phyloP scores from a whole-genome alignment of 345 rosid genomes.

The Rhizophora apiculata region DNA sequence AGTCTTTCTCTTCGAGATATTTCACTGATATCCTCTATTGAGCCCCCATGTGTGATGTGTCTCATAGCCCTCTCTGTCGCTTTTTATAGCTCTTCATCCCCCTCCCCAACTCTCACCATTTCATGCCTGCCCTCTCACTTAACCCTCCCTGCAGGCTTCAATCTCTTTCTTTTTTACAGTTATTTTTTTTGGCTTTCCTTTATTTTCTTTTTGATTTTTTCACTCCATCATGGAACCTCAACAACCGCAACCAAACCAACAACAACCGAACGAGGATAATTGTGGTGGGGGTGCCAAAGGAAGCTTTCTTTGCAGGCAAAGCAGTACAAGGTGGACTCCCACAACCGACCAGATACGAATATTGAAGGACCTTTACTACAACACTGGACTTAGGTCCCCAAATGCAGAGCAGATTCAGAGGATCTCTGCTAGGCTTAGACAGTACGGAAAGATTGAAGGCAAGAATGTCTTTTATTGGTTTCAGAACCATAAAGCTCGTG shows the following conservation, averaged over 20 bases:
- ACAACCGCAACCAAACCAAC: slow-evolving; percentile 27
- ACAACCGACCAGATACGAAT: slow-evolving; percentile 84
- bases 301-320: slow-evolving; percentile 71
- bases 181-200: slow-evolving; percentile 21
- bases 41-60: slow-evolving; percentile 22
- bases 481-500: slow-evolving; percentile 98
- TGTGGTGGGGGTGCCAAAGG: slow-evolving; percentile 36
- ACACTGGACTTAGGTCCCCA: slow-evolving; percentile 82
- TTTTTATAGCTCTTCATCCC: slow-evolving; percentile 14
- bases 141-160: neutral
- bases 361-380: slow-evolving; percentile 93
- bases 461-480: slow-evolving; percentile 98
- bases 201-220: slow-evolving; percentile 23
- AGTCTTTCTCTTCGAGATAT: slow-evolving; percentile 70
- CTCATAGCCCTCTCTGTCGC: neutral
- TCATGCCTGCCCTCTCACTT: slow-evolving; percentile 15
- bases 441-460: slow-evolving; percentile 93
- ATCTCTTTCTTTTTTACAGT: slow-evolving; percentile 13
- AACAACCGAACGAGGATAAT: slow-evolving; percentile 40
- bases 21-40: slow-evolving; percentile 47
- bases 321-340: slow-evolving; percentile 94
- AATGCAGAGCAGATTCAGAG: slow-evolving; percentile 88
- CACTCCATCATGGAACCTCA: slow-evolving; percentile 52
- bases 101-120: slow-evolving; percentile 12
- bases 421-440: slow-evolving; percentile 76